Evolutionary conservation across 2,329 filamentous ascomycete genomes (phyloP).

Genomic region (Arthrobotrys sinensis): DNA sequence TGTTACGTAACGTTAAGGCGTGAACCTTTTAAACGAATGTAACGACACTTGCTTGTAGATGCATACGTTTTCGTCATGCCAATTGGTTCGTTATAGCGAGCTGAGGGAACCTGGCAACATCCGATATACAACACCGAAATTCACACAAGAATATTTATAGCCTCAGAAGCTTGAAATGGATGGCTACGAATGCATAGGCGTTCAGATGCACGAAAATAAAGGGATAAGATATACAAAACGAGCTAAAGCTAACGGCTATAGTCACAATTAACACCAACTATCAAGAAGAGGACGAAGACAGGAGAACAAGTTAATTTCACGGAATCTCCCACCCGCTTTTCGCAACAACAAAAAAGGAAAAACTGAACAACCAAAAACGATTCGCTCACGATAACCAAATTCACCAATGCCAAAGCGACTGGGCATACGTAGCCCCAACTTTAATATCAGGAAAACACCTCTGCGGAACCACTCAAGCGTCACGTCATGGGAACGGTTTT

Average conservation of each 20-base stretch:
- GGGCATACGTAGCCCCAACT: not conserved
- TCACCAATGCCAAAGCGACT: constrained; percentile 5
- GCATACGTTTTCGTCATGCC: not conserved
- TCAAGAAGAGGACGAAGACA: not conserved
- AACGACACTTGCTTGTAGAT: constrained; percentile 22
- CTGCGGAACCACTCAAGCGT: not conserved
- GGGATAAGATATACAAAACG: constrained; percentile 7
- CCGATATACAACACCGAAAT: not conserved
- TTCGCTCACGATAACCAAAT: constrained; percentile 25
- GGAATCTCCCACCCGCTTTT: constrained; percentile 28
- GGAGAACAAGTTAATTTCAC: constrained; percentile 1
- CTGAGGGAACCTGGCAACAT: constrained; percentile 13
- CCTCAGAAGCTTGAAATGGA: too few relatives aligned
- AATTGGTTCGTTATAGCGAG: not conserved
- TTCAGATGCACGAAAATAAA: not conserved
- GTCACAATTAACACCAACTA: not conserved
- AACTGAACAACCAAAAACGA: constrained; percentile 13
- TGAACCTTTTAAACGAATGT: constrained; percentile 25
- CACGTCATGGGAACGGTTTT: not conserved
- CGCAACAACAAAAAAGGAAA: constrained; percentile 1
- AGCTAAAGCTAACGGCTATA: not conserved
- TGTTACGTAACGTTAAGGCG: not conserved
- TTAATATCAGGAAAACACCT: not conserved
- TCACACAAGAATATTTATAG: not conserved
- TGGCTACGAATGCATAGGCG: too few relatives aligned